Evolutionary conservation across 768 basidiomycete genomes (phyloP), one percentile per base, ranked within the genome.

Genomic region (Lactarius indigo): DNA sequence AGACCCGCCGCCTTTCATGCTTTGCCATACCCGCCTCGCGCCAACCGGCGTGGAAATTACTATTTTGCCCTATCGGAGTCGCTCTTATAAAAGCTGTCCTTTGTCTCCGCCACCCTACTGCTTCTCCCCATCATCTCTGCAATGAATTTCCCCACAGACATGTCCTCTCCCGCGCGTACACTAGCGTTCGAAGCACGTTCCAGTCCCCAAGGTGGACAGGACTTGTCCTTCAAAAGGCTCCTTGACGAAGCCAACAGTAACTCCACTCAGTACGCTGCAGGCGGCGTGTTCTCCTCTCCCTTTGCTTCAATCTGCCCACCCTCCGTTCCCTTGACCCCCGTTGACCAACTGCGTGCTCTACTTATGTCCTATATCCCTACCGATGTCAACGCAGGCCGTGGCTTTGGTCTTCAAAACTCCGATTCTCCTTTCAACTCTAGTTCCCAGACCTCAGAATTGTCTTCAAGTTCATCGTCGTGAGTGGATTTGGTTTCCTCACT

Each of bases 1-100:
- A 35, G 28, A 33, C n/a, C 55, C 18, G 52, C 50, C 66, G 52
- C 50, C 66, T 64, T 64, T 64, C 41, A 61, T 66, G 17, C 17
- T 12, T 55, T 62, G 50, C 61, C 1, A n/a, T 55, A 17, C 30
- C 28, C 44, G 31, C 61, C 39, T 35, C 12, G 56, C 18, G 28
- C 35, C 52, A 41, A 28, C n/a, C 31, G n/a, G 65, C 60, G 12
- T 28, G 17, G 39, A 20, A 37, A 67, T 61, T 55, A 33, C 35
- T 35, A 37, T 59, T 55, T 54, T 55, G 31, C 23, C 7, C 50
- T 44, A 57, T 33, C 39, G 26, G 57, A 30, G 50, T 56, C 26
- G 37, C 3, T 63, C 39, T 30, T 67, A 64, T 67, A 67, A 67
- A 26, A 0, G 2, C 5, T 2, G 2, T 10, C 15, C 52, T 44